Conservation (phyloP, 495 filamentous ascomycete species). For the Aspergillus heteromorphus region DNA sequence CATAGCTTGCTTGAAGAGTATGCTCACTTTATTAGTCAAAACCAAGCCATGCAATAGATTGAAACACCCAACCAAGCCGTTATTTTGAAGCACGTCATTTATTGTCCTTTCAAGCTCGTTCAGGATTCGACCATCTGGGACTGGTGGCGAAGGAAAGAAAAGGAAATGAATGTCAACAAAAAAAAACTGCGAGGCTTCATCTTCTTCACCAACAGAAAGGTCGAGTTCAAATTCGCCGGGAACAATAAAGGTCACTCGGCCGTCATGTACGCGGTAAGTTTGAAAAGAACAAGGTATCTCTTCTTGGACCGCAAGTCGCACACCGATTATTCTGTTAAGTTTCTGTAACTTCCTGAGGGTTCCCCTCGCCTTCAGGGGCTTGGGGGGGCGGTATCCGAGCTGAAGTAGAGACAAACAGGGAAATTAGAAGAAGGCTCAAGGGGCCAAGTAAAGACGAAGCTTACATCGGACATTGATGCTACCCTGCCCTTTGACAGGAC, state of each 20-base stretch:
- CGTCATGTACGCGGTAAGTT: constrained; percentile 68
- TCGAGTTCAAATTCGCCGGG: constrained; percentile 87
- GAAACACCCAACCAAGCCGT: constrained; percentile 73
- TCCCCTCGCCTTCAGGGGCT: constrained; percentile 59
- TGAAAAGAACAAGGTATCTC: constrained; percentile 64
- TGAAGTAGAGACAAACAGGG: constrained; percentile 19
- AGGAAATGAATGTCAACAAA: constrained; percentile 87
- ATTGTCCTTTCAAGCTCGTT: constrained; percentile 61
- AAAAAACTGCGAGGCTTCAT: constrained; percentile 73
- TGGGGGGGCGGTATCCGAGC: constrained; percentile 74
- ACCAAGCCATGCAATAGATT: constrained; percentile 78
- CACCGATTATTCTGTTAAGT: constrained; percentile 74
- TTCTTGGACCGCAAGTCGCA: constrained; percentile 74
- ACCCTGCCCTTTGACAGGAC: constrained; percentile 71
- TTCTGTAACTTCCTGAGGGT: constrained; percentile 65
- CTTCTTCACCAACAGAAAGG: constrained; percentile 77
- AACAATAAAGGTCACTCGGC: constrained; percentile 81
- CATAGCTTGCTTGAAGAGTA: constrained; percentile 68
- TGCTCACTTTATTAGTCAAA: constrained; percentile 79
- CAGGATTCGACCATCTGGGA: constrained; percentile 54
- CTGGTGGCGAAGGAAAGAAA: constrained; percentile 62
- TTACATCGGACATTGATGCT: constrained; percentile 69
- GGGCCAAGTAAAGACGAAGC: constrained; percentile 18
- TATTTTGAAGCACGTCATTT: constrained; percentile 58
- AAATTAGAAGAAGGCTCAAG: constrained; percentile 19